Conservation (phyloP, 495 filamentous ascomycete genomes). For the Penicillium waksmanii region DNA sequence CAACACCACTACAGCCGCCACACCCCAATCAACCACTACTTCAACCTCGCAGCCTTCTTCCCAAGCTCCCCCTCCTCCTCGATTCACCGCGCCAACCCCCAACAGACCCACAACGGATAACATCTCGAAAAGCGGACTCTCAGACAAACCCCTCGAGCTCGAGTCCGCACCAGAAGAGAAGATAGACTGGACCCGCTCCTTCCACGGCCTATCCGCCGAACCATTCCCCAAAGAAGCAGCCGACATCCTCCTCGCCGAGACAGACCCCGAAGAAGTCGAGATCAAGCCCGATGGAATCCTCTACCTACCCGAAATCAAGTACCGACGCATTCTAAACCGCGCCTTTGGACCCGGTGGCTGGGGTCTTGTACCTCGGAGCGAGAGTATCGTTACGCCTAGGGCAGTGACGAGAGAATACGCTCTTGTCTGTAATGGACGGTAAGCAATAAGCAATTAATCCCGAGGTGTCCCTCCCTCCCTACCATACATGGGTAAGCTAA, state of each 20-base stretch:
- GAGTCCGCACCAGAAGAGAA: constrained; percentile 47
- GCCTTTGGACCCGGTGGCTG: constrained; percentile 96
- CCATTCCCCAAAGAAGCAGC: constrained; percentile 79
- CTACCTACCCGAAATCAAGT: constrained; percentile 98
- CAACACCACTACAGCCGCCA: constrained; percentile 21
- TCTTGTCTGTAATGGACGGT: constrained; percentile 87
- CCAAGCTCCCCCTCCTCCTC: constrained; percentile 22
- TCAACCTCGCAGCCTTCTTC: constrained; percentile 14
- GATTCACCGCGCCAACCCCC: constrained; percentile 30
- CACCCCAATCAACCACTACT: constrained; percentile 21
- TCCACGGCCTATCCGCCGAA: constrained; percentile 77
- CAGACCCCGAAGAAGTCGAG: constrained; percentile 80
- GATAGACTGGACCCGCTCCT: constrained; percentile 93
- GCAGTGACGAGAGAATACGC: constrained; percentile 95
- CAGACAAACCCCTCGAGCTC: constrained; percentile 55
- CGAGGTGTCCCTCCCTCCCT: background rate
- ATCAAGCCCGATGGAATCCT: constrained; percentile 96
- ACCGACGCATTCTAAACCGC: constrained; percentile 84
- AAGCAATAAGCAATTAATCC: constrained; percentile 33
- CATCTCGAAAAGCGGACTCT: constrained; percentile 56
- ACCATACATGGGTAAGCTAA: no score
- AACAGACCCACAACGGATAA: constrained; percentile 45
- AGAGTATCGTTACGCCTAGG: constrained; percentile 87
- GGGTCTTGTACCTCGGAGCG: constrained; percentile 88
- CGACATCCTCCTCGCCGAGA: constrained; percentile 67